Percentiles rank a stretch among this genome's conserved stretches.
Evolutionary conservation across 192 early-diverging fungal genomes (phyloP).

Genomic region (Radiomyces spectabilis): DNA sequence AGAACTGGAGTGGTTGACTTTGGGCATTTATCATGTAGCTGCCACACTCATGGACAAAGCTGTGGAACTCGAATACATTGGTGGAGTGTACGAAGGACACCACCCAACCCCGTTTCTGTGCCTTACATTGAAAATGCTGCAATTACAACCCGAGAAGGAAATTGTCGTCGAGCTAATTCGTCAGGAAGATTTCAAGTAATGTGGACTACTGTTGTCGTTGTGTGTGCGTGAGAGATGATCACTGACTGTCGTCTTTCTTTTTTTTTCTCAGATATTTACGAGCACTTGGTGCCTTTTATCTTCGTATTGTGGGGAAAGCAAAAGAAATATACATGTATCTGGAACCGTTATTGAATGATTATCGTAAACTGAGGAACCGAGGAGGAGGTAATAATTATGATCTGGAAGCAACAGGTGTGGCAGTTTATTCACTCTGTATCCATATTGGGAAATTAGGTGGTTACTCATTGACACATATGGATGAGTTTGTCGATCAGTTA

Average conservation of each 20-base stretch:
- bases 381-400: slow-evolving; percentile 27
- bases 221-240: not conserved
- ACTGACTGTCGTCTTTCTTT: not conserved
- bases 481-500: slow-evolving; percentile 86
- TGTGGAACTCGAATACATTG: slow-evolving; percentile 60
- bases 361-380: slow-evolving; percentile 70
- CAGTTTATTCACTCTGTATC: not conserved
- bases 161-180: slow-evolving; percentile 81
- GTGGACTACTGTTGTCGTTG: not conserved
- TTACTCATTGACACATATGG: slow-evolving; percentile 59
- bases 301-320: slow-evolving; percentile 71
- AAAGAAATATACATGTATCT: slow-evolving; percentile 77
- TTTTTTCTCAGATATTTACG: slow-evolving; percentile 58
- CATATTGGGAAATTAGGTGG: slow-evolving; percentile 18
- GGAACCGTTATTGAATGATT: slow-evolving; percentile 82
- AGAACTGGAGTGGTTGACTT: not conserved
- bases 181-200: slow-evolving; percentile 75
- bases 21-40: slow-evolving; percentile 31
- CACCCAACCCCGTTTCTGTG: slow-evolving; percentile 91
- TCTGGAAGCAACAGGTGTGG: not conserved
- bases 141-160: slow-evolving; percentile 84
- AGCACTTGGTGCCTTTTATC: slow-evolving; percentile 84
- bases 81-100: slow-evolving; percentile 80
- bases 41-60: slow-evolving; percentile 89
- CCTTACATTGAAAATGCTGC: slow-evolving; percentile 80